Conservation (phyloP, 2,329 filamentous ascomycete species). For the Corniculantispora saksenae region DNA sequence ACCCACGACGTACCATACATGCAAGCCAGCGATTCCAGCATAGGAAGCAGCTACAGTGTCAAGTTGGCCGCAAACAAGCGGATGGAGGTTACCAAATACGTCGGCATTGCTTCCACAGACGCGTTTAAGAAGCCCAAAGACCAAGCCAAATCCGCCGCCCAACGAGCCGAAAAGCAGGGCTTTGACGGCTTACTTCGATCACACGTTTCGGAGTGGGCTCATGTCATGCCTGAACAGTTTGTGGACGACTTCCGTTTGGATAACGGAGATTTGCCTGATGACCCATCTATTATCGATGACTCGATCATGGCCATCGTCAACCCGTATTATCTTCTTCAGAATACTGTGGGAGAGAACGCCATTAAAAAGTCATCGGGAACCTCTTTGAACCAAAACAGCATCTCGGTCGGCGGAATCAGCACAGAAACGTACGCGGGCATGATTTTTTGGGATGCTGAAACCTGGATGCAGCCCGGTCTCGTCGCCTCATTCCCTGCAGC, state of each 20-base stretch:
- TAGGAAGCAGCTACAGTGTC: conserved; percentile 61
- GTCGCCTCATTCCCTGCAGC: conserved; percentile 28
- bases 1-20: conserved; percentile 50
- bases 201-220: conserved; percentile 63
- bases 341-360: conserved; percentile 41
- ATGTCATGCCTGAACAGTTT: conserved; percentile 59
- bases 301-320: conserved; percentile 56
- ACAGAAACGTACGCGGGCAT: conserved; percentile 33
- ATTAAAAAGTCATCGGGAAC: conserved; percentile 48
- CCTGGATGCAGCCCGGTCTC: conserved; percentile 31
- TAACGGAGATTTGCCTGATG: conserved; percentile 57
- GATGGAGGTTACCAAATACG: conserved; percentile 63
- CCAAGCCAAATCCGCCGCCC: conserved; percentile 57
- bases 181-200: conserved; percentile 55
- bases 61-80: conserved; percentile 53
- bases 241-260: conserved; percentile 63
- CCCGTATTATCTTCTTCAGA: conserved; percentile 57
- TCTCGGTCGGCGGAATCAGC: conserved; percentile 30
- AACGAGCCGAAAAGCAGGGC: conserved; percentile 47
- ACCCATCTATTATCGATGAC: conserved; percentile 56
- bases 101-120: conserved; percentile 69
- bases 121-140: conserved; percentile 60
- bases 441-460: conserved; percentile 34
- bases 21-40: conserved; percentile 60
- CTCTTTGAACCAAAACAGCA: conserved; percentile 34